Evolutionary conservation across 2,329 filamentous ascomycete species (phyloP), one percentile per base, ranked within the genome.

Genomic region (Xylariomycetidae sp.): DNA sequence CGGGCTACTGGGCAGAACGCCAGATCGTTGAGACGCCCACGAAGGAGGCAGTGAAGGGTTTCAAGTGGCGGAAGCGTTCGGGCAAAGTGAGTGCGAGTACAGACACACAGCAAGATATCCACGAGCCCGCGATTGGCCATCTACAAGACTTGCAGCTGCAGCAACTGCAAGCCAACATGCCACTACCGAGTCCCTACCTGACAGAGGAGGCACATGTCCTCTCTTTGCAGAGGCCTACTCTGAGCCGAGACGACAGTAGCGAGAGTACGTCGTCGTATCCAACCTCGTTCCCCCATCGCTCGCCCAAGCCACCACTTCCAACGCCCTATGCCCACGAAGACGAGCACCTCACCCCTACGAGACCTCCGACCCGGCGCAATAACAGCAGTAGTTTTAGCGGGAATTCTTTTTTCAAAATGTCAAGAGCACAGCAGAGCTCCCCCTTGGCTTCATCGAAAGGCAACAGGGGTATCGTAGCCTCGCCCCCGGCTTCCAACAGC

Each of bases 1-100:
- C 67, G 32, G 74, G 74, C 5, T 79, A 75, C 49, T 78, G 73
- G 74, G 74, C 74, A n/a, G 74, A 78, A 53, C 63, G 74, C n/a
- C 59, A 67, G 40, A 42, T 56, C n/a, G 35, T 39, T 15, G 43
- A 50, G 32, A 29, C 39, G 4, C 47, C 53, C 1, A 47, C 51
- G 31, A 60, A 46, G 31, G 49, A 55, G 16, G 53, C 49, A 17
- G 55, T 49, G 27, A 56, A 55, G 27, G 52, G 60, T 23, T 66
- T 59, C 56, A 65, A 54, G 47, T 68, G 63, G 64, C 51, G 57
- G 20, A 56, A 57, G 6, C 57, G 57, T 6, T 67, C 48, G 10
- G 39, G 35, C 10, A 54, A 50, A 31, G 44, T 41, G 19, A 44
- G 45, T 20, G 53, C 47, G 12, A 39, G 45, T n/a, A 35, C 31